phyloP scores from a whole-genome alignment of 2,329 filamentous ascomycete genomes.

The Claviceps purpurea region DNA sequence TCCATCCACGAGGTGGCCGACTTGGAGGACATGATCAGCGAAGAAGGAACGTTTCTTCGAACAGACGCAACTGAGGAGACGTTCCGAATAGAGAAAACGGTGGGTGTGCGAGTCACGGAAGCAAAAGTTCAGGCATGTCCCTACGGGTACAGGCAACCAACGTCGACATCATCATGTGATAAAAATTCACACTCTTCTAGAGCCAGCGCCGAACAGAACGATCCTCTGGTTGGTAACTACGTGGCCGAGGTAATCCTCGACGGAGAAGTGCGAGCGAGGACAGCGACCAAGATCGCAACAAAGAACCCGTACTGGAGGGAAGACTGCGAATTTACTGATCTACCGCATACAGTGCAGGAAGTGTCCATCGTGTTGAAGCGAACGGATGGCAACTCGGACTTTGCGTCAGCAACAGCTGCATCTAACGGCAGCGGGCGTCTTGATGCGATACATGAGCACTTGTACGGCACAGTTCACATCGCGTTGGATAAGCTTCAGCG shows the following conservation, averaged over 20 bases:
- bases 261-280: conserved; percentile 64
- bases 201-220: conserved; percentile 17
- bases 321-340: conserved; percentile 62
- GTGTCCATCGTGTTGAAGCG: conserved; percentile 62
- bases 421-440: not conserved
- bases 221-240: conserved; percentile 51
- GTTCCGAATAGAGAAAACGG: conserved; percentile 49
- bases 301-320: conserved; percentile 73
- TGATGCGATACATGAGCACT: conserved; percentile 26
- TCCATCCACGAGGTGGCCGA: conserved; percentile 28
- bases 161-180: conserved; percentile 10
- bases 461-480: conserved; percentile 67
- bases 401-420: conserved; percentile 20
- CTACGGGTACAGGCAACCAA: conserved; percentile 10
- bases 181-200: conserved; percentile 1
- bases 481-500: conserved; percentile 65
- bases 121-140: conserved; percentile 40
- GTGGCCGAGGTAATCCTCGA: conserved; percentile 70
- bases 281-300: conserved; percentile 56
- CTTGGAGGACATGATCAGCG: conserved; percentile 22
- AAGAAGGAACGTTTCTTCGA: conserved; percentile 36
- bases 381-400: conserved; percentile 36
- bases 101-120: conserved; percentile 45
- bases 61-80: conserved; percentile 19
- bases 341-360: conserved; percentile 55